Evolutionary conservation across 495 filamentous ascomycete species (phyloP), one percentile per base, ranked within the genome.

Genomic region (Platismatia glauca): DNA sequence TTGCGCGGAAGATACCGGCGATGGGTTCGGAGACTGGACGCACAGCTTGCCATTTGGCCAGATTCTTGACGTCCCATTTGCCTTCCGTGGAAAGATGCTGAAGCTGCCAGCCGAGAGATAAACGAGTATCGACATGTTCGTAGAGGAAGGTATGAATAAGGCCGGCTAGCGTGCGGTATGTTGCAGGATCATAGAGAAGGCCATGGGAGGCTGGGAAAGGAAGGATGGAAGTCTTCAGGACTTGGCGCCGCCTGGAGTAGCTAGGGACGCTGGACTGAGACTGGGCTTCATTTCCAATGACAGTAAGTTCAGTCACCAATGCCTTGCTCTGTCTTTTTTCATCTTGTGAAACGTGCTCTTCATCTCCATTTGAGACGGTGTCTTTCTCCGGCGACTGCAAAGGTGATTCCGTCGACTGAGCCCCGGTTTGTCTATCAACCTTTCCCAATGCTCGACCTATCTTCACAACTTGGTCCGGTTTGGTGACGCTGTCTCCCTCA

Each of bases 11-110:
- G 20, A 88, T 78, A 35, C 85, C 83, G 16, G 73, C 78, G 55
- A 97, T 93, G 8, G 86, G 84, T 29, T 81, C 78, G 1, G 90
- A 94, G 27, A 96, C 89, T 3, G 91, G 86, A 12, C 75, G 72
- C 1, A 95, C 87, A 35, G 83, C 82, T 66, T 88, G 79, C 93
- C 93, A 97, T 68, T 97, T 97, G 61, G 80, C 85, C 16, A 96
- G 83, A 72, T 97, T 97, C 77, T 97, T 97, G 62, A 97, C 89
- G 71, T 96, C 92, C 93, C 93, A 97, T 76, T 97, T 97, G 16
- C 92, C 91, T 60, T 89, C 89, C 4, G 86, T 89, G 43, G 86
- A 87, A 31, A 97, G 82, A 71, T 90, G 84, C 68, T 90, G 86
- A 22, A 97, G 77, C 75, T 97, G 93, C 93, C 93, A 97, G 20